Conservation (phyloP, 768 basidiomycete species). For the Boletus coccyginus region DNA sequence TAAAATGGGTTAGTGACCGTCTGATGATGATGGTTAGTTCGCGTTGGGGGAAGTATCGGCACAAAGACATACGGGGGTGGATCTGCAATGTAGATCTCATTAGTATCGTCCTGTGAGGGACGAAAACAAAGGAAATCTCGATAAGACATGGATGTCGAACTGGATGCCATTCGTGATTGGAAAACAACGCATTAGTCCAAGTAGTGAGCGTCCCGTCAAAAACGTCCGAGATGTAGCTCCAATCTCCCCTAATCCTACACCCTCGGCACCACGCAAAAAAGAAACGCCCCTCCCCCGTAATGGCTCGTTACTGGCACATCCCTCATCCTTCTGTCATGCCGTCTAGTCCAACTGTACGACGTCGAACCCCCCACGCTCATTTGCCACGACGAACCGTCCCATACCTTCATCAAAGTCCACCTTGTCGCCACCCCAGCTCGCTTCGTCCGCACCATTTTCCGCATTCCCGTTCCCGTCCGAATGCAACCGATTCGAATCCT, state of each 20-base stretch:
- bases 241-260: neutral
- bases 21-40: neutral
- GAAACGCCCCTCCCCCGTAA: neutral
- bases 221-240: neutral
- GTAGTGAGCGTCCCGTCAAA: neutral
- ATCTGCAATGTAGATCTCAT: neutral
- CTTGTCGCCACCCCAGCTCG: constrained; percentile 7
- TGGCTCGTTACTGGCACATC: neutral
- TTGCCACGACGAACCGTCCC: constrained; percentile 31
- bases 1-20: neutral
- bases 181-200: neutral
- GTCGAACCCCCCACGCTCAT: constrained; percentile 24
- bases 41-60: neutral
- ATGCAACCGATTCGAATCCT: neutral
- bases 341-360: constrained; percentile 22
- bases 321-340: neutral
- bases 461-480: neutral
- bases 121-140: neutral
- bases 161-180: too few species aligned
- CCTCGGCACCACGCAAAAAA: neutral
- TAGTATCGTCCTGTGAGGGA: neutral
- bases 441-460: neutral
- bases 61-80: neutral
- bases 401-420: constrained; percentile 32
- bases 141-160: neutral